Evolutionary conservation across 257 asterid species (phyloP).

Genomic region (Parsonsia alboflavescens): DNA sequence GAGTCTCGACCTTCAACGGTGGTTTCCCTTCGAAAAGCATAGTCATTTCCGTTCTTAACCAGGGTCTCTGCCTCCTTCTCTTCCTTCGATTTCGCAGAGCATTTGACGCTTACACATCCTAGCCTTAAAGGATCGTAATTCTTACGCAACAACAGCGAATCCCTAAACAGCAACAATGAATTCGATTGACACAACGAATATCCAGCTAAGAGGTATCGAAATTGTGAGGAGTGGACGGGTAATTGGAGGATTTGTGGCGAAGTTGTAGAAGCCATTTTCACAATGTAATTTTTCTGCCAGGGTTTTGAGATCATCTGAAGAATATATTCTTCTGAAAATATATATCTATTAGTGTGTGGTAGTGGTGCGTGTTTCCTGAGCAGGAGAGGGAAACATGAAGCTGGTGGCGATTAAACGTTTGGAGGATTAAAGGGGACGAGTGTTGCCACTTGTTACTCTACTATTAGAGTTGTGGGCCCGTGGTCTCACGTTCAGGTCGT

Average conservation of each 20-base stretch:
- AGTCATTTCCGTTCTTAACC: constrained; percentile 31
- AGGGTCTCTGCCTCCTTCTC: constrained; percentile 37
- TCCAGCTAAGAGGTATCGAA: constrained; percentile 46
- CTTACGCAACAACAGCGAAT: constrained; percentile 20
- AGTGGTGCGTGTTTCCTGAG: constrained; percentile 10
- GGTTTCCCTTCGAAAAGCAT: constrained; percentile 27
- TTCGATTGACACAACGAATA: constrained; percentile 37
- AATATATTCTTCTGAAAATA: neutral
- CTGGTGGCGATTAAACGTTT: constrained; percentile 23
- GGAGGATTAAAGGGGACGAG: neutral
- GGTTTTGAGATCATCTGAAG: constrained; percentile 6
- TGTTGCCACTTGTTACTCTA: neutral
- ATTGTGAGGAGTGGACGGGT: constrained; percentile 45
- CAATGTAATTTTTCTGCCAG: constrained; percentile 12
- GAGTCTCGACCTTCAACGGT: constrained; percentile 13
- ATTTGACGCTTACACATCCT: constrained; percentile 35
- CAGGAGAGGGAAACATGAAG: constrained; percentile 3
- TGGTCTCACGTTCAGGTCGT: neutral
- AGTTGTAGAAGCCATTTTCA: constrained; percentile 42
- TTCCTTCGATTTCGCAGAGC: constrained; percentile 39
- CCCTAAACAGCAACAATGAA: neutral
- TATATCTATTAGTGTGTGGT: neutral
- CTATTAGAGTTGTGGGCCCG: neutral
- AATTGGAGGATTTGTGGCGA: constrained; percentile 45
- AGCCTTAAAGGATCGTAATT: constrained; percentile 41